Conservation (phyloP, 495 filamentous ascomycete species). For the Elaphomyces granulatus region DNA sequence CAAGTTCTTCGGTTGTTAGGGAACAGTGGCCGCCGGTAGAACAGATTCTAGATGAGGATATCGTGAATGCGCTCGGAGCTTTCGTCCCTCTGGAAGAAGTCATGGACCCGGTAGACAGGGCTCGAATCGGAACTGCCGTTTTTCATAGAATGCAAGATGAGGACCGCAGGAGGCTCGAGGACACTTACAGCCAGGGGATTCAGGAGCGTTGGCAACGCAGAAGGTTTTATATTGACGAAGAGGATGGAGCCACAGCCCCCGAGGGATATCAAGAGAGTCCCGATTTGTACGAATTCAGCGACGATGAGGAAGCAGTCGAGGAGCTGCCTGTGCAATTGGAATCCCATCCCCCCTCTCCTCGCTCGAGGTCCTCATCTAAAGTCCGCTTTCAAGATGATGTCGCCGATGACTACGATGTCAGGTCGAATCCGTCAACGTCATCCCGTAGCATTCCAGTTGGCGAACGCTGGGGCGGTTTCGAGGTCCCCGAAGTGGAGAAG, state of each 20-base stretch:
- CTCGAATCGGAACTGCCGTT: constrained; percentile 26
- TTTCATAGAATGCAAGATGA: constrained; percentile 29
- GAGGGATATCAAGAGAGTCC: constrained; percentile 52
- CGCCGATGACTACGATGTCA: constrained; percentile 49
- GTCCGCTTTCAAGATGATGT: constrained; percentile 69
- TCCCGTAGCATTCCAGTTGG: constrained; percentile 57
- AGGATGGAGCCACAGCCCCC: constrained; percentile 52
- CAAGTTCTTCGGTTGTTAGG: constrained; percentile 20
- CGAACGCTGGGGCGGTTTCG: constrained; percentile 71
- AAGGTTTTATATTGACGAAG: constrained; percentile 68
- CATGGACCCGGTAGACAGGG: constrained; percentile 25
- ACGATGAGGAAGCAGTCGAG: constrained; percentile 19
- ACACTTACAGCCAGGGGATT: constrained; percentile 36
- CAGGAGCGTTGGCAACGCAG: constrained; percentile 59
- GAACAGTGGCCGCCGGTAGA: constrained; percentile 27
- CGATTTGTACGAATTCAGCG: constrained; percentile 30
- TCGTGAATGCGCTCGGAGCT: constrained; percentile 25
- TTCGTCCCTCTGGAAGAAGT: constrained; percentile 28
- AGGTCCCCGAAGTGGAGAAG: constrained; percentile 63
- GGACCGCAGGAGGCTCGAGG: constrained; percentile 24
- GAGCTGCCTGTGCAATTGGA: constrained; percentile 25
- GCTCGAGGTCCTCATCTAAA: constrained; percentile 74
- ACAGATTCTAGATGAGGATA: constrained; percentile 27
- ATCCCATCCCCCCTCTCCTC: constrained; percentile 39
- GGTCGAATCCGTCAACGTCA: constrained; percentile 68